These are phyloP conservation scores for Mucor sp. DNA, from an alignment of 371 early-diverging fungal genomes.

Conservation along the genomic window DNA sequence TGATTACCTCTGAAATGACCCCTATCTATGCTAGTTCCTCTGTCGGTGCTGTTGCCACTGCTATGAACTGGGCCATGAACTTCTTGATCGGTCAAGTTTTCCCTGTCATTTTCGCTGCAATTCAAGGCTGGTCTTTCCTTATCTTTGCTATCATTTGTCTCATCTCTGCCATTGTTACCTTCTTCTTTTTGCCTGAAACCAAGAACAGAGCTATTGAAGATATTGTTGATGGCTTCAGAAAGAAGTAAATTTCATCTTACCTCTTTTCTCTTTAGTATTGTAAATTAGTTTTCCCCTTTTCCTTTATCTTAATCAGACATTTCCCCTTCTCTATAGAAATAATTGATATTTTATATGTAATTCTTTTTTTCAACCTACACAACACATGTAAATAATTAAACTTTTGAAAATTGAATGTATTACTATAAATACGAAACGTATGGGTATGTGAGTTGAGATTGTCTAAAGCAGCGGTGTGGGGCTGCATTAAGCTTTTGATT, in stretches of 20 bases:
- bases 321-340: background rate
- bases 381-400: background rate
- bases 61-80: conserved; percentile 65
- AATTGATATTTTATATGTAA: background rate
- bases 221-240: conserved; percentile 8
- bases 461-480: background rate
- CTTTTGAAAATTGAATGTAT: background rate
- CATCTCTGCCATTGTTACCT: conserved; percentile 29
- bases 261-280: background rate
- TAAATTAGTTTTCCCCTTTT: conserved; percentile 2
- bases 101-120: conserved; percentile 58
- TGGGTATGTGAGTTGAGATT: background rate
- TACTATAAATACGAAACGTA: background rate
- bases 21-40: conserved; percentile 65
- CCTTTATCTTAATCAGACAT: background rate
- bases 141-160: conserved; percentile 52
- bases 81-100: conserved; percentile 60
- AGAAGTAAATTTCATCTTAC: conserved; percentile 1
- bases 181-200: conserved; percentile 59
- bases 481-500: background rate
- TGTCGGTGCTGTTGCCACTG: conserved; percentile 53
- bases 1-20: conserved; percentile 71
- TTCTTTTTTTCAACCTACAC: background rate
- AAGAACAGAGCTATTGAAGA: conserved; percentile 58
- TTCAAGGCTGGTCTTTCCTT: conserved; percentile 71